These are phyloP conservation scores for Irpex rosettiformis DNA, from an alignment of 1,284 basidiomycete species.

Conservation along the genomic window DNA sequence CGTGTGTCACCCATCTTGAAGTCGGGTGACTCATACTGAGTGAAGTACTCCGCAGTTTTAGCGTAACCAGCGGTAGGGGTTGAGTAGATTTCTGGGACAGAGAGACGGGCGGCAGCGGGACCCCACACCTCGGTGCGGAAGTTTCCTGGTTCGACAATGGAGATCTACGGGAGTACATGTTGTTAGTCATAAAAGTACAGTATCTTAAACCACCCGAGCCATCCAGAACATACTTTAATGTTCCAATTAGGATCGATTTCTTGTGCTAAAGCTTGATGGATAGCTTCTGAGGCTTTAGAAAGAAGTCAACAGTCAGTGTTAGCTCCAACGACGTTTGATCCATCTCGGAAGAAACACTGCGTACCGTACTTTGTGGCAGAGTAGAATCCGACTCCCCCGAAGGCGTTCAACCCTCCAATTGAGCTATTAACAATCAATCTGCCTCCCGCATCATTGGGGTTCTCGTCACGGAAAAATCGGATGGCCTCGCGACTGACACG, in stretches of 20 bases:
- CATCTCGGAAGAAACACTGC: not conserved
- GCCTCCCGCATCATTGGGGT: conserved; percentile 21
- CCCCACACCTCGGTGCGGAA: conserved; percentile 6
- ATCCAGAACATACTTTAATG: conserved; percentile 5
- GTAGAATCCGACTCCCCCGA: conserved; percentile 28
- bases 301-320: not conserved
- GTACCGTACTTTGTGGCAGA: conserved; percentile 28
- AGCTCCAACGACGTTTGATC: not conserved
- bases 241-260: conserved; percentile 7
- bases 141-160: conserved; percentile 5
- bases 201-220: not conserved
- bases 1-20: not conserved
- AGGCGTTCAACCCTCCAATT: conserved; percentile 22
- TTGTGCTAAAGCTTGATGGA: not conserved
- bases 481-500: conserved; percentile 33
- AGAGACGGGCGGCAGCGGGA: not conserved
- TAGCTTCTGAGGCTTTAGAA: not conserved
- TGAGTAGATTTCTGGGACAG: not conserved
- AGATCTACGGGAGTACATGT: conserved; percentile 1
- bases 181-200: not conserved
- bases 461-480: conserved; percentile 35
- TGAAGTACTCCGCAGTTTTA: not conserved
- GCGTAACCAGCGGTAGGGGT: not conserved
- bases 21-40: not conserved
- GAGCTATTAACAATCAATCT: not conserved